A percentile compares a stretch with the other conserved stretches of the same genome.
Conservation (phyloP, 2,329 filamentous ascomycete genomes). For the Colletotrichum karsti region DNA sequence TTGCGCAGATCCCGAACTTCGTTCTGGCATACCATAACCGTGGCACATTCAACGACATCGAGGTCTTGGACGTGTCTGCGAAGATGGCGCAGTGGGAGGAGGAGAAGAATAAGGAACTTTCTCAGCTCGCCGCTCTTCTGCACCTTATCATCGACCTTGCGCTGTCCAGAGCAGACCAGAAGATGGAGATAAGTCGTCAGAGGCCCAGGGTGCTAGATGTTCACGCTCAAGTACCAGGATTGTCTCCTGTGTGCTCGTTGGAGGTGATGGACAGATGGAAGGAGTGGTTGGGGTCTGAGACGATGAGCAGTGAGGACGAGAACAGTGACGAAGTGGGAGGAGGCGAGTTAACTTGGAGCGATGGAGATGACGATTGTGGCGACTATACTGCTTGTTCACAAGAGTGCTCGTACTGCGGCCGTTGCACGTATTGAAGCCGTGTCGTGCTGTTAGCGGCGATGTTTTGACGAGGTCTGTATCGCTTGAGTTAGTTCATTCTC, state of each 20-base stretch:
- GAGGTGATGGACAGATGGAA: constrained; percentile 6
- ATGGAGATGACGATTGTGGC: not conserved
- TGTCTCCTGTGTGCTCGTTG: not conserved
- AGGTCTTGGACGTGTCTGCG: constrained; percentile 39
- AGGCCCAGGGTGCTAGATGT: not conserved
- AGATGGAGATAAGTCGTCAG: constrained; percentile 17
- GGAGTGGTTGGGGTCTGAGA: not conserved
- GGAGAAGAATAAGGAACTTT: constrained; percentile 38
- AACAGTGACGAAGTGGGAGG: not conserved
- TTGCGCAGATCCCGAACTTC: constrained; percentile 47
- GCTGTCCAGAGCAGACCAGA: not conserved
- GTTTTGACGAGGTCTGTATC: too few relatives aligned
- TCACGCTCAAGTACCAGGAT: not conserved
- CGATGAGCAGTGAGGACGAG: not conserved
- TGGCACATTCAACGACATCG: constrained; percentile 46
- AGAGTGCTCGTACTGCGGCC: constrained; percentile 26
- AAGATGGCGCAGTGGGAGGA: constrained; percentile 46
- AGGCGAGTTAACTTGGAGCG: constrained; percentile 1
- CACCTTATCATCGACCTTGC: constrained; percentile 17
- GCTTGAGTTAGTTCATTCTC: too few relatives aligned
- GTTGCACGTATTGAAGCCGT: constrained; percentile 17
- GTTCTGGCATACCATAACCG: constrained; percentile 49
- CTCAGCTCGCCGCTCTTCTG: constrained; percentile 38
- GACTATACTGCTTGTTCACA: constrained; percentile 29
- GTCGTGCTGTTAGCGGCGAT: too few relatives aligned